Evolutionary conservation across 2,329 filamentous ascomycete species (phyloP).

Genomic region (Xylaria digitata): DNA sequence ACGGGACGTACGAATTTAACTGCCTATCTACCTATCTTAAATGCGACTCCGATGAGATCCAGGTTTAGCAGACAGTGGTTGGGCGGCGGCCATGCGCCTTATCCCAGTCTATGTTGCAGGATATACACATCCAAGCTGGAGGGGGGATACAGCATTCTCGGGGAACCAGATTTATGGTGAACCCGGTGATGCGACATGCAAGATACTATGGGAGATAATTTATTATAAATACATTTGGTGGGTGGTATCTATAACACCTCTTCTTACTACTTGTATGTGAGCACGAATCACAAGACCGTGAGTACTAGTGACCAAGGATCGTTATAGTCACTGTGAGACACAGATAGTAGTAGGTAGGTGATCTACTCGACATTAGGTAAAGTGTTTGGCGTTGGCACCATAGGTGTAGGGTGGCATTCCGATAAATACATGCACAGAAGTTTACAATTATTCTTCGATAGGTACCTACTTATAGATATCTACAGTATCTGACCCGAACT

Average conservation of each 20-base stretch:
- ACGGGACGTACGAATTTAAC: neutral
- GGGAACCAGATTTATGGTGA: neutral
- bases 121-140: neutral
- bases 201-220: neutral
- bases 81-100: neutral
- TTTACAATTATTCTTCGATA: neutral
- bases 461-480: neutral
- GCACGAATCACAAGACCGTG: slow-evolving; percentile 4
- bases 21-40: neutral
- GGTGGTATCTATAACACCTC: slow-evolving; percentile 18
- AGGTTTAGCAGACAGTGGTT: neutral
- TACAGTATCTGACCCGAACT: neutral
- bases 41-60: neutral
- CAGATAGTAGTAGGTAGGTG: neutral
- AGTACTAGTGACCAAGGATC: neutral
- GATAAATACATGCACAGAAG: neutral
- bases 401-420: slow-evolving; percentile 16
- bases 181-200: slow-evolving; percentile 3
- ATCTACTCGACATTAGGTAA: neutral
- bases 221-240: slow-evolving; percentile 6
- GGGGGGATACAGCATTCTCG: neutral
- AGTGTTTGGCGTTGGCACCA: neutral
- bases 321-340: neutral
- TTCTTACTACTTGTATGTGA: neutral
- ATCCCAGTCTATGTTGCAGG: neutral